phyloP scores from a whole-genome alignment of 495 filamentous ascomycete genomes.

The Aspergillus wentii region DNA sequence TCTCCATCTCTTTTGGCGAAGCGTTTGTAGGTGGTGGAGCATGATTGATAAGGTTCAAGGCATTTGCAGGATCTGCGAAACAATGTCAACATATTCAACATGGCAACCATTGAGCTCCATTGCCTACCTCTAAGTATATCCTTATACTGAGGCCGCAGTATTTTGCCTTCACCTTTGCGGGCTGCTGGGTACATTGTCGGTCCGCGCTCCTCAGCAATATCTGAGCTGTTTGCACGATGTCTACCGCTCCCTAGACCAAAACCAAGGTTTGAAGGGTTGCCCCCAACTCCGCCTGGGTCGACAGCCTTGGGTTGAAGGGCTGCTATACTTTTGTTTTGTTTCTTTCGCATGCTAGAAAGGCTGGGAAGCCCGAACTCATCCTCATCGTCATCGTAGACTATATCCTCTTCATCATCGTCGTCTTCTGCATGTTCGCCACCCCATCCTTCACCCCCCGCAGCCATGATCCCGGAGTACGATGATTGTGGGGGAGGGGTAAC shows the following conservation, averaged over 20 bases:
- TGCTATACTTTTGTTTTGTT: conserved; percentile 49
- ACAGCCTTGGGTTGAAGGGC: conserved; percentile 34
- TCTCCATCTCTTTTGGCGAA: conserved; percentile 77
- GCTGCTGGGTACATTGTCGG: conserved; percentile 81
- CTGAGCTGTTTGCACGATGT: conserved; percentile 68
- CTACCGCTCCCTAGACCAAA: conserved; percentile 29
- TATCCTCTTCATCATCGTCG: conserved; percentile 60
- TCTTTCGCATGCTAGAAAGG: conserved; percentile 78
- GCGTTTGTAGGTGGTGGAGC: conserved; percentile 70
- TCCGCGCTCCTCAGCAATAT: conserved; percentile 88
- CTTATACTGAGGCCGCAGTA: conserved; percentile 93
- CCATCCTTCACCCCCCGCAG: conserved; percentile 30
- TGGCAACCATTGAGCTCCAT: not conserved
- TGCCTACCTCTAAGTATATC: conserved; percentile 74
- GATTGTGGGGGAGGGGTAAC: conserved; percentile 58
- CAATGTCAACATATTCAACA: conserved; percentile 6
- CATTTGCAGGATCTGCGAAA: conserved; percentile 80
- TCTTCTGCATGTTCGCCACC: conserved; percentile 40
- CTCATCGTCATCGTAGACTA: conserved; percentile 79
- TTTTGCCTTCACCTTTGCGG: conserved; percentile 87
- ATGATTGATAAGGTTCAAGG: conserved; percentile 89
- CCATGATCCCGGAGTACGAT: conserved; percentile 72
- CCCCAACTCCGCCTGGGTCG: conserved; percentile 37
- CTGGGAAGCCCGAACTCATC: conserved; percentile 94
- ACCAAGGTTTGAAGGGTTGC: conserved; percentile 26